Base-by-base conservation (phyloP, 106 monocot genomes). In the Dioscorea zingiberensis region DNA sequence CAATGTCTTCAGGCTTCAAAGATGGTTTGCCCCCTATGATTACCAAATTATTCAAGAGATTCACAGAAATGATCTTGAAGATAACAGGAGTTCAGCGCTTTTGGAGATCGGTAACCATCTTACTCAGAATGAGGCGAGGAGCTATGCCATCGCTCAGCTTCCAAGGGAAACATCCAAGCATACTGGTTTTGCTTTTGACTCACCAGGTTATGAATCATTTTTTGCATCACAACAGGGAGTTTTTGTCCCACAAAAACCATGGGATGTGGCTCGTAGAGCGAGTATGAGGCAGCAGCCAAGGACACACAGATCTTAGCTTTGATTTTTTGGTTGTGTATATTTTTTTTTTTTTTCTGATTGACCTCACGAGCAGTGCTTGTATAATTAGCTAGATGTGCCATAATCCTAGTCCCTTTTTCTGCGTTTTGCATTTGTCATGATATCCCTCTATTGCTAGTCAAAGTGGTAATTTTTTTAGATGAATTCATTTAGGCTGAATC, bases 181-280 rank as follows among this genome's bases (percentile, higher is more conserved):
- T 76, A 97, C 95, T 0, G 95, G 95, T 10, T 97, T 97, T 54
- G 95, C 95, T 21, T 97, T 97, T 27, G 95, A 97, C 65, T 97
- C 95, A 10, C 95, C 95, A 0, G 95, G 95, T 0, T 97, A 92
- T 38, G 95, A 97, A 66, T 97, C 95, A 27, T 97, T 97, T 67
- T 97, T 97, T 27, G 95, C 95, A 21, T 81, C 88, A 15, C 95
- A 97, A 66, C 81, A 85, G 23, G 95, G 95, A 21, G 84, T 92
- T 32, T 81, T 83, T 44, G 91, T 83, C 21, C 91, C 88, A 4
- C 91, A 92, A 18, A 97, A 71, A 73, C 67, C 95, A 21, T 92
- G 91, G 95, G 95, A 97, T 67, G 95, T 97, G 5, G 78, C 85
- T 13, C 87, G 95, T 28, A 76, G 95, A 75, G 95, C 95, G 21